A percentile compares a stretch with the other conserved stretches of the same genome.
These are phyloP conservation scores for Colletotrichum sp. DNA, from an alignment of 2,329 filamentous ascomycete species.

Conservation along the genomic window DNA sequence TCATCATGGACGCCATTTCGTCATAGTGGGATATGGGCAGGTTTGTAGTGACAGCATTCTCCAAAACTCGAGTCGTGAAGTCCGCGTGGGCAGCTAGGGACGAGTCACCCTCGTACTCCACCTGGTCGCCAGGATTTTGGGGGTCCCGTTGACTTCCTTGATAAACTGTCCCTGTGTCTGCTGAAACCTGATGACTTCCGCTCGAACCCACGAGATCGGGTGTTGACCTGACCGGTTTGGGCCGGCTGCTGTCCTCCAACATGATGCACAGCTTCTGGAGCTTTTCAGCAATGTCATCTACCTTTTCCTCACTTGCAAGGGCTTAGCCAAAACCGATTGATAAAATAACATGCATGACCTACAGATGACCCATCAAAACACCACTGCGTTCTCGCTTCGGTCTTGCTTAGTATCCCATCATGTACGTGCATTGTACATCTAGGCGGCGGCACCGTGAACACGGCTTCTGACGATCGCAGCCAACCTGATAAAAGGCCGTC, in stretches of 20 bases:
- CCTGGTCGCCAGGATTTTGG: accelerated
- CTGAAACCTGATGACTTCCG: background rate
- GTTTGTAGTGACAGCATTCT: background rate
- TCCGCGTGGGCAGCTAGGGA: background rate
- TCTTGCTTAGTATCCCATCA: background rate
- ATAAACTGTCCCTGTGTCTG: accelerated
- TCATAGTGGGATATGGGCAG: background rate
- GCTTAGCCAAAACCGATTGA: background rate
- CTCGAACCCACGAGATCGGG: background rate
- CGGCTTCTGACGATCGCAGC: background rate
- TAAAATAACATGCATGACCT: background rate
- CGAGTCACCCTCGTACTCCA: background rate
- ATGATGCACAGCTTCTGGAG: background rate
- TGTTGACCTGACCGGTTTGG: background rate
- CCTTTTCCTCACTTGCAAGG: background rate
- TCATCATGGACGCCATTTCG: background rate
- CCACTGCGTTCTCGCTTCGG: background rate
- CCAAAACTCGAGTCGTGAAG: background rate
- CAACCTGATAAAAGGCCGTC: background rate
- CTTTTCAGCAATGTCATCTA: background rate
- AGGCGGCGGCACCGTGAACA: background rate
- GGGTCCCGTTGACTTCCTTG: background rate
- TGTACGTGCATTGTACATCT: background rate
- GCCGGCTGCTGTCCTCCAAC: background rate
- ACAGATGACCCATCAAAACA: background rate